Percentiles rank a stretch among this genome's conserved stretches.
Evolutionary conservation across 345 rosid genomes (phyloP).

Genomic region (Erysimum cheiranthoides): DNA sequence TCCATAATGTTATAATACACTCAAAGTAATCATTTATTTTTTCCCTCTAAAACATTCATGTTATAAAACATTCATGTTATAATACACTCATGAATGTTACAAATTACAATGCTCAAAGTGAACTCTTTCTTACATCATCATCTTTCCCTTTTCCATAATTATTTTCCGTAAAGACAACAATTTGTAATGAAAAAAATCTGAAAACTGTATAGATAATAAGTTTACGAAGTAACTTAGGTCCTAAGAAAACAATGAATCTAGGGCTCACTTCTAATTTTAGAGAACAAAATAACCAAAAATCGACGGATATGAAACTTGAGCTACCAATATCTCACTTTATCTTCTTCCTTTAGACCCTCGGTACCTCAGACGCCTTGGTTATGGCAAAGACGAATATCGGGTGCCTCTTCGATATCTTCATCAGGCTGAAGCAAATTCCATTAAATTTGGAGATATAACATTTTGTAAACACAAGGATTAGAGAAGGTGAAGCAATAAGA

Average conservation of each 20-base stretch:
- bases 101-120: too few species aligned
- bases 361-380: not conserved
- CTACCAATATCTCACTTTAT: not conserved
- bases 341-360: not conserved
- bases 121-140: too few species aligned
- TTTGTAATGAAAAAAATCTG: not conserved
- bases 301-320: not conserved
- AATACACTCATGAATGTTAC: too few species aligned
- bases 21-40: too few species aligned
- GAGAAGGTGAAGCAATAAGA: not conserved
- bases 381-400: constrained; percentile 48
- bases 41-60: too few species aligned
- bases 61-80: too few species aligned
- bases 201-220: not conserved
- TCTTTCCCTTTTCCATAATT: too few species aligned
- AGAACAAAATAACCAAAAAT: not conserved
- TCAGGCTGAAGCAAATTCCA: constrained; percentile 61
- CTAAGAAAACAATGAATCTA: not conserved
- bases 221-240: not conserved
- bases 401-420: constrained; percentile 76
- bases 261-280: not conserved
- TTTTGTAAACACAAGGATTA: not conserved
- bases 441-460: not conserved
- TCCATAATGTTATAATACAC: too few species aligned
- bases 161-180: not conserved